Conservation (phyloP, 768 basidiomycete genomes). For the Russula brevipes region DNA sequence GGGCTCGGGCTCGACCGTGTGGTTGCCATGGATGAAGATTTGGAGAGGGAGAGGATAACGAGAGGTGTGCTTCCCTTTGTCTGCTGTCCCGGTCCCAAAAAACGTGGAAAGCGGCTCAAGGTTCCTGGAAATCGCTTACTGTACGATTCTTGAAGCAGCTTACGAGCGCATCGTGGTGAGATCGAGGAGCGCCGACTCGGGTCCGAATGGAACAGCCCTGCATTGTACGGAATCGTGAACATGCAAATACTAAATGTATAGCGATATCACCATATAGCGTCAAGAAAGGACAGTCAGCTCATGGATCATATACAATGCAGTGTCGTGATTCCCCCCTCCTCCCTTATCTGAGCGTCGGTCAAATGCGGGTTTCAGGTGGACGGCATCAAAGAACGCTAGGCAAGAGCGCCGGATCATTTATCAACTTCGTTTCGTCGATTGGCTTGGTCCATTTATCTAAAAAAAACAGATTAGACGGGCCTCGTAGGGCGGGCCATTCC, state of each 20-base stretch:
- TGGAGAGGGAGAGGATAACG: no score
- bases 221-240: slow-evolving; percentile 1
- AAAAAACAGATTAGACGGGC: not conserved
- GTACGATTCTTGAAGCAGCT: no score
- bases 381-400: slow-evolving; percentile 33
- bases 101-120: no score
- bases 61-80: no score
- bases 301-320: not conserved
- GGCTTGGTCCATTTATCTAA: slow-evolving; percentile 40
- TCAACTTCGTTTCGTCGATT: slow-evolving; percentile 31
- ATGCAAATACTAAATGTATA: not conserved
- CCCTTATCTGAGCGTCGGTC: not conserved
- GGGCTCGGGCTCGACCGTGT: no score
- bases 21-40: no score
- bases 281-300: not conserved
- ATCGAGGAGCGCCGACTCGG: not conserved
- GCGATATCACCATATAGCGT: not conserved
- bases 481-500: not conserved
- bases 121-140: no score
- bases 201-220: not conserved
- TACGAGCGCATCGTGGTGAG: not conserved
- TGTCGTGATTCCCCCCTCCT: not conserved
- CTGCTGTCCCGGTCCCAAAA: no score
- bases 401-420: slow-evolving; percentile 29
- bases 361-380: not conserved